Percentiles rank a stretch among this genome's conserved stretches.
phyloP scores from a whole-genome alignment of 2,329 filamentous ascomycete species.

The Alternaria gansuensis region DNA sequence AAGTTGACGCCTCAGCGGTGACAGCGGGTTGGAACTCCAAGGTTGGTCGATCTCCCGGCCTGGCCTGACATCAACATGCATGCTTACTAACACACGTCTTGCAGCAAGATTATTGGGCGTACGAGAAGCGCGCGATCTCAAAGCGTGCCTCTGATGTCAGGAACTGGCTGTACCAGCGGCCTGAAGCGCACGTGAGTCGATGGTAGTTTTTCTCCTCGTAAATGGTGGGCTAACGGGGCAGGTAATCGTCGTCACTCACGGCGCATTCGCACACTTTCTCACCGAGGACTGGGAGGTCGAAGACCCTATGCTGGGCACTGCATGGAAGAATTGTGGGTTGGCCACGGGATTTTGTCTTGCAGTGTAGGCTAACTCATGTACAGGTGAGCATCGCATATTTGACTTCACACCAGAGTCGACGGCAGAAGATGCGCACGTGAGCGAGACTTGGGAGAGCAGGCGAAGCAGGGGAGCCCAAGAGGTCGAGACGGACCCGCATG shows the following conservation, averaged over 20 bases:
- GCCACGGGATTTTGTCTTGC: not conserved
- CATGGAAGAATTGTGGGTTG: conserved; percentile 46
- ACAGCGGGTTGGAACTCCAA: conserved; percentile 78
- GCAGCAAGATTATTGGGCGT: conserved; percentile 47
- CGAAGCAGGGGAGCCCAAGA: conserved; percentile 27
- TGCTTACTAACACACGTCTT: conserved; percentile 16
- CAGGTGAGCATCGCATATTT: conserved; percentile 46
- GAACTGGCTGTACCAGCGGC: conserved; percentile 39
- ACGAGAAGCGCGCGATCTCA: conserved; percentile 39
- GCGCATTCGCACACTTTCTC: conserved; percentile 83
- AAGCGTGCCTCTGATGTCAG: conserved; percentile 43
- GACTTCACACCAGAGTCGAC: conserved; percentile 40
- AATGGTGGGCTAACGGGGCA: conserved; percentile 55
- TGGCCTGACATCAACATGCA: not conserved
- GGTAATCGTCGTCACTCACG: conserved; percentile 81
- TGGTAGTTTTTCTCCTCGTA: not conserved
- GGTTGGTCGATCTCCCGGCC: conserved; percentile 24
- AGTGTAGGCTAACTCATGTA: not conserved
- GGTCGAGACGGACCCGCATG: conserved; percentile 40
- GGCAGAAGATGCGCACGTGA: conserved; percentile 40
- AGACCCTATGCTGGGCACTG: conserved; percentile 43
- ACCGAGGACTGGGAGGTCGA: conserved; percentile 74
- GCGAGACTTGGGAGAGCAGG: conserved; percentile 38
- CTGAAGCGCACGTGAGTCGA: conserved; percentile 38
- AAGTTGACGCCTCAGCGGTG: conserved; percentile 70